A percentile compares a stretch with the other conserved stretches of the same genome.
phyloP scores from a whole-genome alignment of 73 alveolate species.

The Blepharisma stoltei region DNA sequence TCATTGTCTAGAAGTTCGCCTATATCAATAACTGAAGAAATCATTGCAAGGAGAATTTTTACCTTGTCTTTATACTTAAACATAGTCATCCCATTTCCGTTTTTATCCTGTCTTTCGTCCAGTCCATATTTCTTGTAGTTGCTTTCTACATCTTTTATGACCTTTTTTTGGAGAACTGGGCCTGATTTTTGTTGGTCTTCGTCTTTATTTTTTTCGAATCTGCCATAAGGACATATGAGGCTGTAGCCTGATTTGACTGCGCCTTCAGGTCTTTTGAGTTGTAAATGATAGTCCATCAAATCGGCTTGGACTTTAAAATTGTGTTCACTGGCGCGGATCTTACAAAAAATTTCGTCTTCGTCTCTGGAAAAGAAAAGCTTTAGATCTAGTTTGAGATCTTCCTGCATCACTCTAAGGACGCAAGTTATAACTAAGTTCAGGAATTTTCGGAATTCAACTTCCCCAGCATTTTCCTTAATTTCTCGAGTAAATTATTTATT shows the following conservation, averaged over 20 bases:
- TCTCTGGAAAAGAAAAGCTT: slow-evolving; percentile 1
- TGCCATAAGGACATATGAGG: not conserved
- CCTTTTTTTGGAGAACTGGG: not conserved
- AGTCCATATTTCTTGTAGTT: not conserved
- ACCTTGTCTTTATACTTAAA: slow-evolving; percentile 19
- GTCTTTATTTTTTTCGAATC: not conserved
- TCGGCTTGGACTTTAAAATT: slow-evolving; percentile 23
- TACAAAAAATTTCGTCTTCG: slow-evolving; percentile 5
- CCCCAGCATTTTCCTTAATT: not conserved
- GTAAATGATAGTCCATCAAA: not conserved
- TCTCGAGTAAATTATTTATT: not conserved
- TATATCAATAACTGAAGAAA: slow-evolving; percentile 16
- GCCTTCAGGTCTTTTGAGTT: not conserved
- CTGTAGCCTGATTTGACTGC: not conserved
- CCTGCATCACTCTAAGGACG: not conserved
- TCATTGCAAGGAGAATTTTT: not conserved
- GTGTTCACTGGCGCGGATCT: not conserved
- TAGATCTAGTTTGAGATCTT: not conserved
- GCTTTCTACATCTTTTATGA: not conserved
- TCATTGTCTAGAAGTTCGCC: slow-evolving; percentile 18
- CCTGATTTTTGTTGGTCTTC: not conserved
- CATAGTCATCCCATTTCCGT: not conserved
- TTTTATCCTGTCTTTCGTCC: not conserved
- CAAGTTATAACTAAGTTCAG: not conserved
- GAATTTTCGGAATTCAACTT: not conserved